Base-by-base conservation (phyloP, 768 basidiomycete genomes). In the Hericium erinaceus region DNA sequence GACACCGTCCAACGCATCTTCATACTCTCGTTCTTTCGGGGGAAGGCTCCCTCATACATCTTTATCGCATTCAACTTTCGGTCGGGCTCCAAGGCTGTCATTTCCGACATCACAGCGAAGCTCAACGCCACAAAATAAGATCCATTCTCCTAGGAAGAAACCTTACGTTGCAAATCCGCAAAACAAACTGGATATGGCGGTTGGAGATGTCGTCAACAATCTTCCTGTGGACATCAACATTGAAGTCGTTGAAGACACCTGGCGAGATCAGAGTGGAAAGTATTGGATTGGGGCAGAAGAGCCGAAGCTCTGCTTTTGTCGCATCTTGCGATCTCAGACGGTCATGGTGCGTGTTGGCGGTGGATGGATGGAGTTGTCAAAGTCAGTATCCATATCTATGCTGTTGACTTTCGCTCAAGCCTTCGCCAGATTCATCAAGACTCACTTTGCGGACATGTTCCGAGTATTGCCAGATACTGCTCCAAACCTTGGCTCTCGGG, bases 341-440 rank as follows among this genome's bases (percentile, higher is more conserved):
- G 93, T 95, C 61, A 97, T 97, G 94, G 94, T 98, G 48, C 82
- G 94, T 58, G 92, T 97, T 13, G 94, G 94, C 26, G 95, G 95
- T 39, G 95, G 95, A 16, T 98, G 94, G 94, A 75, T 82, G 56
- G 93, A 95, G 69, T 72, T 98, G 54, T 92, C 91, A 18, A 92
- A 85, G 93, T 95, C 68, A 49, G 85, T 76, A 26, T 40, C 46
- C 24, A 49, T 11, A 8, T 33, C 15, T 41, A 9, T 20, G 12
- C 52, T 53, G 10, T 10, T 2, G 24, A 18, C 28, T 24, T 20
- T 54, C 12, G 12, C 40, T 55, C 39, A 59, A 61, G 60, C 33
- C 51, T 15, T 24, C 22, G 13, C n/a, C 13, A 56, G 4, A 60
- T 95, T 95, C 72, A 88, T 95, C 67, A 82, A 84, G 64, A 83